Percentiles rank a stretch among this genome's conserved stretches.
Conservation (phyloP, 371 early-diverging fungal genomes). For the Mucor circinelloides region DNA sequence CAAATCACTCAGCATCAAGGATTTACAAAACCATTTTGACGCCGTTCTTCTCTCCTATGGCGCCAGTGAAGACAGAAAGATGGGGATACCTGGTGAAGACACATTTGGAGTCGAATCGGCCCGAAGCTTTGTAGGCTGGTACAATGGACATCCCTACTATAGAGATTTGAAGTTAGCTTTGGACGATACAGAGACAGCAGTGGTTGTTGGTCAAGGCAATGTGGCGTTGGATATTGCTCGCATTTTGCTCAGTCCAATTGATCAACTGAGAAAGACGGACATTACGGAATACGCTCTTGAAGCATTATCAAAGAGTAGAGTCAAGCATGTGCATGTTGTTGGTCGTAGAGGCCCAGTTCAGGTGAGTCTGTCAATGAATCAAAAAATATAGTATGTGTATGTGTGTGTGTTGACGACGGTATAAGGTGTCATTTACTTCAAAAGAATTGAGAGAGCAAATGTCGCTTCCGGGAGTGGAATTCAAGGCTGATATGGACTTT, state of each 20-base stretch:
- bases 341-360: conserved; percentile 94
- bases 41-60: conserved; percentile 90
- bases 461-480: conserved; percentile 61
- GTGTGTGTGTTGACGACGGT: conserved; percentile 9
- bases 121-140: conserved; percentile 92
- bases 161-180: conserved; percentile 63
- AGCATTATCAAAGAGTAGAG: conserved; percentile 64
- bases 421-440: conserved; percentile 85
- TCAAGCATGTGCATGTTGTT: conserved; percentile 84
- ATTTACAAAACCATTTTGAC: conserved; percentile 71
- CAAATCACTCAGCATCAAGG: conserved; percentile 52
- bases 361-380: conserved; percentile 46
- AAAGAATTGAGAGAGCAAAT: conserved; percentile 97
- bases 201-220: conserved; percentile 95
- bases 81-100: conserved; percentile 76
- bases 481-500: conserved; percentile 61
- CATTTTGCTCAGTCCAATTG: conserved; percentile 78
- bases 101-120: conserved; percentile 74
- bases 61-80: conserved; percentile 70
- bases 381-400: not conserved
- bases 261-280: conserved; percentile 84
- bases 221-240: conserved; percentile 96
- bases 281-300: conserved; percentile 81
- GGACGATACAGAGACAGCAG: conserved; percentile 69
- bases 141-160: conserved; percentile 87